A percentile compares a stretch with the other conserved stretches of the same genome.
Evolutionary conservation across 2,329 filamentous ascomycete genomes (phyloP).

Genomic region (Paramyrothecium roridum): DNA sequence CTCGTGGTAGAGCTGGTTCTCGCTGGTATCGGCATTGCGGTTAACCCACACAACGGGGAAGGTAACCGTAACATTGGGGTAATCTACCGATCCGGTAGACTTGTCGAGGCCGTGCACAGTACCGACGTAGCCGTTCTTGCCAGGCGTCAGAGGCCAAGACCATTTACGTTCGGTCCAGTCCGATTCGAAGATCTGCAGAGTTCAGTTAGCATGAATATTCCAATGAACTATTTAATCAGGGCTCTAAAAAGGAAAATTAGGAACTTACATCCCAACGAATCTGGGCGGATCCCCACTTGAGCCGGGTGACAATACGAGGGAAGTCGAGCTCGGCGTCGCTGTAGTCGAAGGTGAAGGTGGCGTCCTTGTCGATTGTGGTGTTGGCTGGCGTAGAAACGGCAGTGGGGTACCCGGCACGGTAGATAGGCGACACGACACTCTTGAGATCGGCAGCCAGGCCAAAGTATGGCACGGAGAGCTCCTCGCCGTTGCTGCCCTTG

Average conservation of each 20-base stretch:
- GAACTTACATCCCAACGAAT: neutral
- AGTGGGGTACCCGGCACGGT: neutral
- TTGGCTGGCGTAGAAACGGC: neutral
- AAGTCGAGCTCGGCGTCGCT: neutral
- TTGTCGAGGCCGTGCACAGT: neutral
- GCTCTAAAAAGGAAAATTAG: neutral
- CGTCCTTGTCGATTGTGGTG: neutral
- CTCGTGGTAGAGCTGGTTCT: constrained; percentile 1
- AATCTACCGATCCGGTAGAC: neutral
- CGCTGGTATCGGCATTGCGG: neutral
- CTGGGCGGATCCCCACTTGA: neutral
- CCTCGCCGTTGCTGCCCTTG: constrained; percentile 23
- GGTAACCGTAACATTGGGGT: neutral
- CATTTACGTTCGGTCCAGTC: neutral
- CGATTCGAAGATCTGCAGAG: neutral
- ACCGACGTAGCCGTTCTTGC: neutral
- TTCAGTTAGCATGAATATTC: neutral
- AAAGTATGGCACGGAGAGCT: constrained; percentile 26
- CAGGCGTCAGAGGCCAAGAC: neutral
- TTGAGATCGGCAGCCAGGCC: constrained; percentile 11
- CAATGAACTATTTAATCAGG: too few species aligned
- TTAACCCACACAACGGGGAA: neutral
- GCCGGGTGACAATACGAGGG: neutral
- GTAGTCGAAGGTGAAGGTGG: neutral
- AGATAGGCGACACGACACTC: neutral